Percentiles rank a stretch among this genome's conserved stretches.
Conservation (phyloP, 106 monocot species). For the Gastrodia elata region DNA sequence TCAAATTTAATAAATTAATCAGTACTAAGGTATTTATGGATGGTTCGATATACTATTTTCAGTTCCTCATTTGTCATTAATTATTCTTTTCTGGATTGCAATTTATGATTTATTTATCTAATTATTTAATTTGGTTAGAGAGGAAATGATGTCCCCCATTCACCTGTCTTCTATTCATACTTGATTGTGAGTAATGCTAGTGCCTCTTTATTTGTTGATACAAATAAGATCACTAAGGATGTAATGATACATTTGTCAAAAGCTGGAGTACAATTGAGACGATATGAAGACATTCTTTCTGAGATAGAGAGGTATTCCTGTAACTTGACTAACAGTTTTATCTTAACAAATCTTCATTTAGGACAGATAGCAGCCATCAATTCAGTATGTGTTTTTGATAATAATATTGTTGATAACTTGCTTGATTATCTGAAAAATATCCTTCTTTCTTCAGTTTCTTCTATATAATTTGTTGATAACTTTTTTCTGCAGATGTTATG, state of each 20-base stretch:
- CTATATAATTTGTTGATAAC: too few relatives aligned
- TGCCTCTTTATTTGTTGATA: constrained; percentile 79
- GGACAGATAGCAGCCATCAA: not conserved
- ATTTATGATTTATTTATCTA: not conserved
- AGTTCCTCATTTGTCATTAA: not conserved
- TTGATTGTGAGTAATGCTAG: constrained; percentile 54
- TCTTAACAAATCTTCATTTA: not conserved
- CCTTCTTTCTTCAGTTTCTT: not conserved
- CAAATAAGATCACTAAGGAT: constrained; percentile 53
- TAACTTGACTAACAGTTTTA: not conserved
- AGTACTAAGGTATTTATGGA: not conserved
- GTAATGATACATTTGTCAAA: constrained; percentile 48
- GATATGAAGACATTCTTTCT: constrained; percentile 67
- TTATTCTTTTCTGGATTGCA: not conserved
- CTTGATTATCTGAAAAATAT: not conserved
- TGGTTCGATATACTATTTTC: not conserved
- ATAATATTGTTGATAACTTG: not conserved
- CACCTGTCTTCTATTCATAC: constrained; percentile 91
- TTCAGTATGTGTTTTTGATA: not conserved
- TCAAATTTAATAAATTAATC: not conserved
- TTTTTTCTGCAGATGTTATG: not conserved
- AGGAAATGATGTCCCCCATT: constrained; percentile 89
- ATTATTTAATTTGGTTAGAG: constrained; percentile 46
- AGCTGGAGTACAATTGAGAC: constrained; percentile 66
- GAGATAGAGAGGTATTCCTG: constrained; percentile 69